Base-by-base conservation (phyloP, 352 stramenopile genomes). In the Phytophthora uliginosa region DNA sequence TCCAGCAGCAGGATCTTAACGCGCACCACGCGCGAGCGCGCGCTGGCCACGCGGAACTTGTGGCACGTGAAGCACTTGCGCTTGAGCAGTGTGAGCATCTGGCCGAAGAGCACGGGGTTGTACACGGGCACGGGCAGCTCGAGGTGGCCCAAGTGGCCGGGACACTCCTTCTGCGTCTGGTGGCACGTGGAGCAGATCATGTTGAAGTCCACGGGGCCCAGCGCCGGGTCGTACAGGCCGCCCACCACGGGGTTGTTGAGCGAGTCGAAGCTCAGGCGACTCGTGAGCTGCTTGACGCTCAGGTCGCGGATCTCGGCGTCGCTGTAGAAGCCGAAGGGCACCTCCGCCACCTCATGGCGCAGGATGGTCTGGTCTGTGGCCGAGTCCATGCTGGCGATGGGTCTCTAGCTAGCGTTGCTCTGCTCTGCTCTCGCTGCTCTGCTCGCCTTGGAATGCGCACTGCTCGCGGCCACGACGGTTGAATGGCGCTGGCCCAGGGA, bases 61-160 rank as follows among this genome's bases (percentile, higher is more conserved):
- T 99, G 98, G 90, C 98, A 99, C 60, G 89, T 95, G 60, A 99
- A 97, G 91, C 98, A 99, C 78, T 99, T 99, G 79, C 91, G 89
- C 76, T 98, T 96, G 69, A 99, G 86, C 33, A 99, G 78, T 55
- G 94, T 97, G 66, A 99, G 84, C 79, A 99, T 84, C 40, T 97
- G 89, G 2, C 65, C 52, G 69, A 99, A 99, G 20, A 99, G 87
- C 47, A 99, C 86, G 0, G 98, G 98, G 82, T 99, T 98, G 78
- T 99, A 99, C 36, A 99, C 88, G 7, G 98, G 98, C 36, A 99
- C 95, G 62, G 95, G 96, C 45, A 99, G 88, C 88, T 99, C 98
- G 66, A 99, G 98, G 86, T 99, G 98, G 28, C 98, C 98, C 59
- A 99, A 80, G 84, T 99, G 98, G 20, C 98, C 98, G 0, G 98